Base-by-base conservation (phyloP, 176 grass and related monocot species). In the bread wheat (Triticum aestivum) region DNA sequence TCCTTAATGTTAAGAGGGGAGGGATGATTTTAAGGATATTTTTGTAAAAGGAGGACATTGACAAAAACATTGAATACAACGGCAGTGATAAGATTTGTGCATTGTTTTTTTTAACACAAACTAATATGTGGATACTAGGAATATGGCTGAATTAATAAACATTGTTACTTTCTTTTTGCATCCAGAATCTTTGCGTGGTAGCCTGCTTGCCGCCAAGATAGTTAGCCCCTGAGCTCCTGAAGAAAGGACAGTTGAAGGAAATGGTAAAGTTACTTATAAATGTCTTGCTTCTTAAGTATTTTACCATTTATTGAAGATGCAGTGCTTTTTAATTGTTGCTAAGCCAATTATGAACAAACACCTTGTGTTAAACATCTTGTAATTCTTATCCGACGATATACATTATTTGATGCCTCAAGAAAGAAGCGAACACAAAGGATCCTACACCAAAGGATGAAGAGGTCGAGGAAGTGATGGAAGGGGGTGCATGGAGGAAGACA, bases 11-110 rank as follows among this genome's bases (percentile, higher is more conserved):
- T 9, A 61, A 23, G 97, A 92, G 42, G 96, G 94, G 65, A 96
- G 97, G 77, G 90, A 98, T 91, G 62, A 98, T 98, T 20, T 75
- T 96, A 69, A 91, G 75, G 75, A 98, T 79, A 17, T 89, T 96
- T 30, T 39, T 98, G 71, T 96, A 90, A 15, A 94, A 98, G 78
- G 97, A 98, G 65, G 92, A 96, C 54, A 80, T 89, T 2, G 79
- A 78, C 32, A 67, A 88, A 64, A 73, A 69, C 61, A 91, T 98
- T 23, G 90, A 96, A 85, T 92, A 72, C 86, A 94, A 90, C 24
- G 93, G 97, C 32, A 98, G 92, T 23, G 97, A 98, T 76, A 98
- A 98, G 97, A 94, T 98, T 33, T 76, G 79, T 90, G 65, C 11
- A 12, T 15, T 89, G 1, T 26, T 26, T 20, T 34, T 8, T 9